Base-by-base conservation (phyloP, 2,329 filamentous ascomycete genomes). In the Cordyceps pruinosa region DNA sequence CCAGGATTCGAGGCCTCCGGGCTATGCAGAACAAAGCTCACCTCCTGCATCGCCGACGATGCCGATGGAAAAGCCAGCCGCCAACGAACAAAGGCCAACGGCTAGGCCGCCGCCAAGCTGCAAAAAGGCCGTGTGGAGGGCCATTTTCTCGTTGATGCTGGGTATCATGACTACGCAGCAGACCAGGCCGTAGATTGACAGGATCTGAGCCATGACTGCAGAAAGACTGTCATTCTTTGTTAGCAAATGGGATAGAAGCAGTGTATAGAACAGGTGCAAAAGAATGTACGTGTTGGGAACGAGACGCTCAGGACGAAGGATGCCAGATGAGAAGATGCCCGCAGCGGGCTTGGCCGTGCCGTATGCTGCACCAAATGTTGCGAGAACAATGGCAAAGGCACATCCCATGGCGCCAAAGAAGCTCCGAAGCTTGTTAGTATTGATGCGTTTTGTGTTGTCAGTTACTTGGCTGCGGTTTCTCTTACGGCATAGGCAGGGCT, bases 341-440 rank as follows among this genome's bases (percentile, higher is more conserved):
- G 69, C 68, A 47, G 70, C 63, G 47, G 73, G 75, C 61, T 74
- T 74, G 56, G 73, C 73, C 35, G 73, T 75, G 51, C 74, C 74
- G 61, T 76, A 76, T 50, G 73, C 69, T 52, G 74, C 74, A 51
- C 74, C 78, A 48, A 81, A 67, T 66, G 77, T 79, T 63, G 77
- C 77, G 70, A 81, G 76, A 66, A 79, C 72, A 59, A 81, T 80
- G 66, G 78, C 72, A 41, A 69, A 69, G 30, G 68, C 64, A 62
- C 72, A 74, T 53, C 73, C 73, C 60, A 75, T 66, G 45, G 72
- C 72, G 37, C 73, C 72, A 61, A 75, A 74, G 64, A 75, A 73
- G 64, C 72, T 71, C 72, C 74, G 37, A 39, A 10, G 9, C 26
- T 7, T 10, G 30, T 7, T 28, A n/a, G 32, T 6, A 13, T 13